phyloP scores from a whole-genome alignment of 768 basidiomycete genomes.

The Gymnopilus junonius region DNA sequence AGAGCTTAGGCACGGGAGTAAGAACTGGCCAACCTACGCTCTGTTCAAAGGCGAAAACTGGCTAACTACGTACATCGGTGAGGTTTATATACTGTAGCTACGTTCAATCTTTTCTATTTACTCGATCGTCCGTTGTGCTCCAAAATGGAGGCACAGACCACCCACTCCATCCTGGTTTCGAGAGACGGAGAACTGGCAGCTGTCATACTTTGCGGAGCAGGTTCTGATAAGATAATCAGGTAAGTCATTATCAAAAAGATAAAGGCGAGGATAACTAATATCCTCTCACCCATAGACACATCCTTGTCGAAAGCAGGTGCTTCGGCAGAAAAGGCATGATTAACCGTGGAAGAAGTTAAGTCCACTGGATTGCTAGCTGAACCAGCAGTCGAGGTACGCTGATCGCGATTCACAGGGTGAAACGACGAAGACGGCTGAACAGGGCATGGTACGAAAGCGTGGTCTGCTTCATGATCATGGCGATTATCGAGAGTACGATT shows the following conservation, averaged over 20 bases:
- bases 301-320: neutral
- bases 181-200: neutral
- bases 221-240: neutral
- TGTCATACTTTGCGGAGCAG: neutral
- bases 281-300: neutral
- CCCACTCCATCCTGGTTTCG: neutral
- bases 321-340: too few species aligned
- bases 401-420: neutral
- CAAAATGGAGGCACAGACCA: too few species aligned
- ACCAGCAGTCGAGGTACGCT: too few species aligned
- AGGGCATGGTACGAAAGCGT: neutral
- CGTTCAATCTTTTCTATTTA: too few species aligned
- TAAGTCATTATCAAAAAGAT: neutral
- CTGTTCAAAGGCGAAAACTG: too few species aligned
- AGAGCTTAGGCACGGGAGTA: too few species aligned
- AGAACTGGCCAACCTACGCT: too few species aligned
- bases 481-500: neutral
- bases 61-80: too few species aligned
- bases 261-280: neutral
- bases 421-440: neutral
- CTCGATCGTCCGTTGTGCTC: too few species aligned
- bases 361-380: neutral
- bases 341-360: neutral
- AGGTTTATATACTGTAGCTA: too few species aligned
- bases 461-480: neutral